Evolutionary conservation across 2,329 filamentous ascomycete species (phyloP).

Genomic region (Emydomyces testavorans): DNA sequence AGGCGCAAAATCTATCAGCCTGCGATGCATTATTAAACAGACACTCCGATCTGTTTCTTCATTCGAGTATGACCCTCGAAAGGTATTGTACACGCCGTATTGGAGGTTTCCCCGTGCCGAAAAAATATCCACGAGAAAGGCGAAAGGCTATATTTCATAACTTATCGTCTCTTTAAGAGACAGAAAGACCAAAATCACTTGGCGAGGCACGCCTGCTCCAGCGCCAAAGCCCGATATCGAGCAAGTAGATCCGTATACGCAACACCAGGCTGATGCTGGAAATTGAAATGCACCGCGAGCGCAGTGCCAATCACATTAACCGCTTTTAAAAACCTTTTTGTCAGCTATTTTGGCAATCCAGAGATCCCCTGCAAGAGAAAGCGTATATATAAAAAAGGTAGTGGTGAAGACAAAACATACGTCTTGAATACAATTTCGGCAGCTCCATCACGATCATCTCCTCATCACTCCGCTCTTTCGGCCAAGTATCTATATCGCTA

Average conservation of each 20-base stretch:
- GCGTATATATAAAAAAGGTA: no score
- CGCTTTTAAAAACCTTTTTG: background rate
- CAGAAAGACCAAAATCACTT: background rate
- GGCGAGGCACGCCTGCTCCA: background rate
- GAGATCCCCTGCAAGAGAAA: background rate
- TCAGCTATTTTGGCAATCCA: background rate
- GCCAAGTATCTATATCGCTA: conserved; percentile 4
- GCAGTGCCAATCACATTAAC: conserved; percentile 2
- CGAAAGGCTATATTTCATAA: no score
- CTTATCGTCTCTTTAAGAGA: background rate
- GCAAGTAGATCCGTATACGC: background rate
- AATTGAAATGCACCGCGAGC: conserved; percentile 2
- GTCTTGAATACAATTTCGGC: background rate
- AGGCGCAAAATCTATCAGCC: no score
- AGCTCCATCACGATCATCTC: conserved; percentile 5
- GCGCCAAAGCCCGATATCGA: background rate
- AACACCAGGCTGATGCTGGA: conserved; percentile 2
- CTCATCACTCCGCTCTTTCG: conserved; percentile 2
- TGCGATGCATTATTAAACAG: no score
- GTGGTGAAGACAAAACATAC: background rate
- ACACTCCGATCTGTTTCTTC: no score
- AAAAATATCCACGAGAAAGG: no score
- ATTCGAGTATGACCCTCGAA: no score
- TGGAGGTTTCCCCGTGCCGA: no score
- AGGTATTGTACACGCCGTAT: no score